Percentiles rank a stretch among this genome's conserved stretches.
These are phyloP conservation scores for Poa annua DNA, from an alignment of 176 grass and related monocot genomes.

Conservation along the genomic window DNA sequence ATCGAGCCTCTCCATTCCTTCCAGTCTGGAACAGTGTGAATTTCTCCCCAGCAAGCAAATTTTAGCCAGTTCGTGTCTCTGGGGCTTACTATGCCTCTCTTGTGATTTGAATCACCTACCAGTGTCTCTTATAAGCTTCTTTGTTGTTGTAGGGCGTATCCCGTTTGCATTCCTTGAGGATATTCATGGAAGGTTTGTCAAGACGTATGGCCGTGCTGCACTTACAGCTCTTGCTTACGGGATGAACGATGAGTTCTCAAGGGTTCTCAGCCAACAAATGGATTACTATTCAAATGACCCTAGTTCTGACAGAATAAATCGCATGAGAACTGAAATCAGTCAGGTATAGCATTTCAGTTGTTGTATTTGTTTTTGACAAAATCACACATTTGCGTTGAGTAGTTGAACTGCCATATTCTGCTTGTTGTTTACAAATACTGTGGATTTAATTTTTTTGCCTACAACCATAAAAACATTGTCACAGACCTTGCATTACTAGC, in stretches of 20 bases:
- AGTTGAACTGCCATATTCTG: neutral
- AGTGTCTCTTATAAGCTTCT: constrained; percentile 6
- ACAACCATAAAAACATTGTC: neutral
- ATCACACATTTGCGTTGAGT: neutral
- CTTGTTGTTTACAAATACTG: neutral
- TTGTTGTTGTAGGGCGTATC: constrained; percentile 64
- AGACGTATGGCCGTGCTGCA: constrained; percentile 85
- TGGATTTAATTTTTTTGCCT: neutral
- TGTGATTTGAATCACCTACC: neutral
- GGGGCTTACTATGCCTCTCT: neutral
- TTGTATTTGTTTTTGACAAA: neutral
- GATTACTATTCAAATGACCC: constrained; percentile 98
- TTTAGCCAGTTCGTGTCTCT: neutral
- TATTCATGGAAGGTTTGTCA: constrained; percentile 91
- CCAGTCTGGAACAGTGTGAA: neutral
- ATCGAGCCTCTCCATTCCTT: neutral
- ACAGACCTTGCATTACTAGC: neutral
- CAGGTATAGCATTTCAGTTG: constrained; percentile 55
- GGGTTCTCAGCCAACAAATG: constrained; percentile 89
- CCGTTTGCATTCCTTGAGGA: constrained; percentile 97
- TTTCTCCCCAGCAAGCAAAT: neutral
- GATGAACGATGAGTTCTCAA: constrained; percentile 99
- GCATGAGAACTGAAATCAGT: constrained; percentile 92
- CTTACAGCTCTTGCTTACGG: constrained; percentile 82
- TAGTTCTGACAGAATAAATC: constrained; percentile 88